These are phyloP conservation scores for Phalaenopsis equestris DNA, from an alignment of 106 monocot genomes.

Conservation along the genomic window DNA sequence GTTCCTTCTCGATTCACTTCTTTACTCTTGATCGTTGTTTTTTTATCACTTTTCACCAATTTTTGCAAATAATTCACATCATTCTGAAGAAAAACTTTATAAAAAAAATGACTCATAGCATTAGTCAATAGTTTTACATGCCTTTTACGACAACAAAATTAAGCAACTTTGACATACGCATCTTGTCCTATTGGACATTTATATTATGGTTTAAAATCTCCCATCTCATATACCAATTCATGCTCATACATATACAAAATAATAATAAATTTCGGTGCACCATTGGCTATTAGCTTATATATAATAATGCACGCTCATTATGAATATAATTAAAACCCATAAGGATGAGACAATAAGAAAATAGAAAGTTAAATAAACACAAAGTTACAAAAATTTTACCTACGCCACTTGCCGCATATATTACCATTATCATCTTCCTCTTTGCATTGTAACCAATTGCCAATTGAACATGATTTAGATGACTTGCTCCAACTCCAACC, in stretches of 20 bases:
- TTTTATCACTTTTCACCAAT: too few relatives aligned
- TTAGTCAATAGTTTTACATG: not conserved
- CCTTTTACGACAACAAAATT: not conserved
- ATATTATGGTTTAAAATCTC: not conserved
- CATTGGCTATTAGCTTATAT: not conserved
- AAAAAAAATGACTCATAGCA: not conserved
- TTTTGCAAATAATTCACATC: too few relatives aligned
- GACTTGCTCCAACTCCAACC: conserved; percentile 10
- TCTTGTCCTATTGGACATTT: not conserved
- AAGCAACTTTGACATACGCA: not conserved
- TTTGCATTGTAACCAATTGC: conserved; percentile 12
- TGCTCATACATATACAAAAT: not conserved
- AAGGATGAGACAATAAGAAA: not conserved
- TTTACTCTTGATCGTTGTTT: too few relatives aligned
- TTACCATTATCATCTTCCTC: conserved; percentile 6
- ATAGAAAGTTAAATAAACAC: not conserved
- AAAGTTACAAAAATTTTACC: conserved; percentile 1
- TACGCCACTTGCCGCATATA: conserved; percentile 11
- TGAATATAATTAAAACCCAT: not conserved
- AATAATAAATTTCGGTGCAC: not conserved
- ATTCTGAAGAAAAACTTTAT: not conserved
- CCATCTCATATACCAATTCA: not conserved
- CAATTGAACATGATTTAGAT: not conserved
- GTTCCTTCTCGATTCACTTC: too few relatives aligned
- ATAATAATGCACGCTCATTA: not conserved